Base-by-base conservation (phyloP, 441 rosid genomes). In the Aquilaria agallochum region DNA sequence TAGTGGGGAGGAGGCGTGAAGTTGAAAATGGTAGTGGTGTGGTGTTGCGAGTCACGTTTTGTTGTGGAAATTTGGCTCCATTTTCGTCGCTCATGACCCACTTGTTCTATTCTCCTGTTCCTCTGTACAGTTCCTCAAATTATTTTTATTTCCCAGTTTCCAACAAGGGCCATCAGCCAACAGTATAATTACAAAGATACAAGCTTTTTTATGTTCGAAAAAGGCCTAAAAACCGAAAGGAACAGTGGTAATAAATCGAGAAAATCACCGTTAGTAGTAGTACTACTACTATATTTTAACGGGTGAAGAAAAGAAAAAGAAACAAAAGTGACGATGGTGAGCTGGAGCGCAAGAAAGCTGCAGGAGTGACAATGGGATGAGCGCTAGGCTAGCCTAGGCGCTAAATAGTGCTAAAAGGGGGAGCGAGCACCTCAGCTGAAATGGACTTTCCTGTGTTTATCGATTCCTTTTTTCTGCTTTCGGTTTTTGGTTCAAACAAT, bases 271-370 rank as follows among this genome's bases (percentile, higher is more conserved):
- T 5, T 36, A 36, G 5, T 36, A 4, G 7, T 20, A 20, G 20
- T 20, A 20, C 20, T 36, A 4, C 7, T 1, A 36, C 5, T 4
- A 36, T 36, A 36, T 36, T 36, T 36, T 36, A 36, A 36, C 6
- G 42, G 42, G 5, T 11, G 15, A n/a, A 65, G 60, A 54, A 61
- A 48, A 67, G 56, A 62, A 60, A 52, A 34, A 59, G 27, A 42
- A 4, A 6, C 11, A 44, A 27, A 54, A 32, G 53, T 55, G 10
- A 48, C 1, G 27, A 27, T 54, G 30, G 56, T 71, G 76, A 76
- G 78, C 78, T 76, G 78, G 80, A 47, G 36, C 44, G 69, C 76
- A 74, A 50, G 68, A 71, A 58, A 11, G 55, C 11, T 13, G 56
- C 67, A 44, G 51, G 56, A 15, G 60, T 63, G 53, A 60, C 68